phyloP scores from a whole-genome alignment of 768 basidiomycete genomes.

The Lyophyllum decastes region DNA sequence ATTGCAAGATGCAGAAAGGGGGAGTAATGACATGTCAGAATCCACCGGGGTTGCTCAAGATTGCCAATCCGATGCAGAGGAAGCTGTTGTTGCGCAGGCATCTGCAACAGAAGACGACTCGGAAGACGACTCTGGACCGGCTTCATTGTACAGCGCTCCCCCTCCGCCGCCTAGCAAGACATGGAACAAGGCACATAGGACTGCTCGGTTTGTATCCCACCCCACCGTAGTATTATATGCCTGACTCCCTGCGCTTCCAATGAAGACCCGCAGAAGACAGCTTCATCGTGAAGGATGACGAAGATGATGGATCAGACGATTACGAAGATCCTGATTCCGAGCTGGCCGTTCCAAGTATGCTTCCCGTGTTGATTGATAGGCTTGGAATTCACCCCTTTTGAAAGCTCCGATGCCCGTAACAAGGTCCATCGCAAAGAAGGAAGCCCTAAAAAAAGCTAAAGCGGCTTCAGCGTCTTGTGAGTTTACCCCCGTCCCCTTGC shows the following conservation, averaged over 20 bases:
- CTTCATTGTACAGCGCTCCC: not conserved
- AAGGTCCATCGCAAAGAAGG: not conserved
- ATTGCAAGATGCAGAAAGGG: not conserved
- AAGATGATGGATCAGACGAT: not conserved
- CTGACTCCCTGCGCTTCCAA: not conserved
- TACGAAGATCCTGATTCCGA: not conserved
- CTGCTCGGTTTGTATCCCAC: not conserved
- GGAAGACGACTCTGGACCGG: too few species aligned
- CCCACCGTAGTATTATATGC: not conserved
- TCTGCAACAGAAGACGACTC: not conserved
- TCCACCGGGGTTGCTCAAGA: not conserved
- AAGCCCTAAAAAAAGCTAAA: not conserved
- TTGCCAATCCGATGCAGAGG: not conserved
- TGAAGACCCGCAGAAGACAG: not conserved
- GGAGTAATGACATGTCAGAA: not conserved
- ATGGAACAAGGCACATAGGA: not conserved
- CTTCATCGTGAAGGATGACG: not conserved
- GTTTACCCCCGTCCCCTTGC: not conserved
- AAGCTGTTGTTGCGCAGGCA: not conserved
- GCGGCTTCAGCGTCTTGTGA: not conserved
- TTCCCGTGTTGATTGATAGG: too few species aligned
- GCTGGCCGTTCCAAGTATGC: not conserved
- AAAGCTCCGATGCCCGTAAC: not conserved
- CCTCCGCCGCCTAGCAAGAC: not conserved
- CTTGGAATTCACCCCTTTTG: not conserved